Evolutionary conservation across 352 stramenopile genomes (phyloP).

Genomic region (Proteromonas lacertae): DNA sequence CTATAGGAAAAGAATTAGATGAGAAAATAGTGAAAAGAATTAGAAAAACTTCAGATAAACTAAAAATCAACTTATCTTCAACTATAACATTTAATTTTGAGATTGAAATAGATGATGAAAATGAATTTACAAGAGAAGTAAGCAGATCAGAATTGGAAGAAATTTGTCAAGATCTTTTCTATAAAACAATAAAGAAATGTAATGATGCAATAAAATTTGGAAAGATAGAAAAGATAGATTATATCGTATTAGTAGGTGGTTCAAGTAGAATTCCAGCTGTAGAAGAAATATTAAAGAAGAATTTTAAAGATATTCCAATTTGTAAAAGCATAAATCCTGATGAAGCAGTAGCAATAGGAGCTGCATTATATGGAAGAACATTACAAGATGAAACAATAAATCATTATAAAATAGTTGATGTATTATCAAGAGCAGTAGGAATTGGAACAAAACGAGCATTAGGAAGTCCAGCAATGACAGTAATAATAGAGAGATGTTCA

Average conservation of each 20-base stretch:
- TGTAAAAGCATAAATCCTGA: conserved; percentile 87
- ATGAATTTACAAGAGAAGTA: no score
- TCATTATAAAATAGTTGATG: conserved; percentile 23
- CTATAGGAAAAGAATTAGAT: no score
- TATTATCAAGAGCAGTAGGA: conserved; percentile 70
- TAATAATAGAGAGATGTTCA: conserved; percentile 64
- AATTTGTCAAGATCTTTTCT: no score
- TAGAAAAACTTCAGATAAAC: no score
- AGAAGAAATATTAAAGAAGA: conserved; percentile 54
- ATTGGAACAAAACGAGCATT: conserved; percentile 65
- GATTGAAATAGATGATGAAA: no score
- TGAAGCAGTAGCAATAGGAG: conserved; percentile 81
- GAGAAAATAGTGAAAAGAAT: no score
- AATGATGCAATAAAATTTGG: no score
- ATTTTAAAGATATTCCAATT: conserved; percentile 78
- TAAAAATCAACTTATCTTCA: no score
- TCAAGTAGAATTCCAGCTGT: conserved; percentile 89
- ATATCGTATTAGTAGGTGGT: conserved; percentile 77
- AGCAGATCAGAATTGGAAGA: no score
- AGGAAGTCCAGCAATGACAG: conserved; percentile 57
- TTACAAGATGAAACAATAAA: conserved; percentile 55
- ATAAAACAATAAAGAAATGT: no score
- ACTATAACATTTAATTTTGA: no score
- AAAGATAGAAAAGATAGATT: no score
- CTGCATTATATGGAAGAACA: conserved; percentile 81